Percentiles rank a stretch among this genome's conserved stretches.
Evolutionary conservation across 768 basidiomycete species (phyloP).

Genomic region (Rhizopogon salebrosus): DNA sequence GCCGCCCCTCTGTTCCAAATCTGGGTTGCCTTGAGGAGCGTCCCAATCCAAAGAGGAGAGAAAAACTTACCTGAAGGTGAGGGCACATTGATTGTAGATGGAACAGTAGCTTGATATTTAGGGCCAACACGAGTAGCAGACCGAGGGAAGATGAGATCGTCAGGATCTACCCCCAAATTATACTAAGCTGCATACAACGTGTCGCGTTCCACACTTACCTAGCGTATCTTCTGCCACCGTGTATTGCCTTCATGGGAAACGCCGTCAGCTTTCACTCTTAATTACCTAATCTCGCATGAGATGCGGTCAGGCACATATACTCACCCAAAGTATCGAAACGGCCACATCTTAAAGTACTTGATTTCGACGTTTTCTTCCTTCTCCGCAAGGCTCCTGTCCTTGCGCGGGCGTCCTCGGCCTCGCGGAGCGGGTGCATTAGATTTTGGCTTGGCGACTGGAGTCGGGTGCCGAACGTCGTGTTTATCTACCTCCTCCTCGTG

Average conservation of each 20-base stretch:
- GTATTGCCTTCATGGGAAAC: constrained; percentile 54
- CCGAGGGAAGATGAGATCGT: constrained; percentile 95
- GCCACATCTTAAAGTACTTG: constrained; percentile 89
- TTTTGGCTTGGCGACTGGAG: constrained; percentile 52
- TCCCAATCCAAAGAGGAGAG: not conserved
- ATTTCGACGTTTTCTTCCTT: constrained; percentile 73
- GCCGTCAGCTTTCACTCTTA: constrained; percentile 7
- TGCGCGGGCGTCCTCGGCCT: constrained; percentile 72
- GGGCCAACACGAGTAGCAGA: constrained; percentile 86
- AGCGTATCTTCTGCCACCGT: constrained; percentile 90
- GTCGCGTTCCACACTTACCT: constrained; percentile 40
- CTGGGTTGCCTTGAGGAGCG: constrained; percentile 5
- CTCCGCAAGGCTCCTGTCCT: constrained; percentile 68
- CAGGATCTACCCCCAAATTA: constrained; percentile 62
- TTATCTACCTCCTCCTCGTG: constrained; percentile 85
- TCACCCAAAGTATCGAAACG: constrained; percentile 95
- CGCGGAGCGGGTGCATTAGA: constrained; percentile 69
- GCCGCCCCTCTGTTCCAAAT: constrained; percentile 55
- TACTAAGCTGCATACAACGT: constrained; percentile 8
- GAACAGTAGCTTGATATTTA: constrained; percentile 74
- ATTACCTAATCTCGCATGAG: not conserved
- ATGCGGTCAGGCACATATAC: constrained; percentile 19
- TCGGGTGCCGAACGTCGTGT: constrained; percentile 59
- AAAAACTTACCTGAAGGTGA: constrained; percentile 33
- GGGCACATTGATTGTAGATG: constrained; percentile 27